phyloP scores from a whole-genome alignment of 371 early-diverging fungal genomes.

The Actinomortierella wolfii region DNA sequence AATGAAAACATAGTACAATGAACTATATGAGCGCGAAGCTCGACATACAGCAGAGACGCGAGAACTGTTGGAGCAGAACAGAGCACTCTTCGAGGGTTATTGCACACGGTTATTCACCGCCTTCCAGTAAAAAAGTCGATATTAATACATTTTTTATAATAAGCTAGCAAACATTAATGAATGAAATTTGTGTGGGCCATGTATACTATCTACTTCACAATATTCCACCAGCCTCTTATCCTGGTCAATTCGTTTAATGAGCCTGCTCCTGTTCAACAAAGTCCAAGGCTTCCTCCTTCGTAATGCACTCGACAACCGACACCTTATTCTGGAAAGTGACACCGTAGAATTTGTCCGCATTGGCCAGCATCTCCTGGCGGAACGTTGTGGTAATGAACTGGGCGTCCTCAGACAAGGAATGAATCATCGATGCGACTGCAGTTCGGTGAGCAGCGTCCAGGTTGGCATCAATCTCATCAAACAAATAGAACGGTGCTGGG shows the following conservation, averaged over 20 bases:
- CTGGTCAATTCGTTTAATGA: slow-evolving; percentile 11
- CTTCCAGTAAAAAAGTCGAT: too few relatives aligned
- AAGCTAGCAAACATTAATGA: too few relatives aligned
- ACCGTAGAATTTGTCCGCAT: slow-evolving; percentile 96
- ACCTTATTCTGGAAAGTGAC: slow-evolving; percentile 92
- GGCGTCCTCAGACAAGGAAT: slow-evolving; percentile 81
- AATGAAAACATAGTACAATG: too few relatives aligned
- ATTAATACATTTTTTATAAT: too few relatives aligned
- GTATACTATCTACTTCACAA: too few relatives aligned
- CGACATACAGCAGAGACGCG: too few relatives aligned
- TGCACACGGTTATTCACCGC: too few relatives aligned
- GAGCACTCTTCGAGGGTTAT: too few relatives aligned
- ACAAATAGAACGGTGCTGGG: slow-evolving; percentile 99
- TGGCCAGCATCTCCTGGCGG: slow-evolving; percentile 90
- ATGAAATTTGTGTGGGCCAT: too few relatives aligned
- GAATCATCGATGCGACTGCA: slow-evolving; percentile 94
- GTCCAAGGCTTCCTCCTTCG: slow-evolving; percentile 68
- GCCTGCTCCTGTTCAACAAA: slow-evolving; percentile 69
- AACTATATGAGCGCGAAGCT: too few relatives aligned
- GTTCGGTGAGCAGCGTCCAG: slow-evolving; percentile 96
- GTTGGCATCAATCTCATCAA: slow-evolving; percentile 99
- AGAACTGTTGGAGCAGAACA: too few relatives aligned
- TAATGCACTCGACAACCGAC: slow-evolving; percentile 69
- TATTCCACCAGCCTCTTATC: too few relatives aligned
- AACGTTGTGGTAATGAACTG: slow-evolving; percentile 99